These are phyloP conservation scores for Phytophthora boehmeriae DNA, from an alignment of 352 stramenopile genomes.

Conservation along the genomic window DNA sequence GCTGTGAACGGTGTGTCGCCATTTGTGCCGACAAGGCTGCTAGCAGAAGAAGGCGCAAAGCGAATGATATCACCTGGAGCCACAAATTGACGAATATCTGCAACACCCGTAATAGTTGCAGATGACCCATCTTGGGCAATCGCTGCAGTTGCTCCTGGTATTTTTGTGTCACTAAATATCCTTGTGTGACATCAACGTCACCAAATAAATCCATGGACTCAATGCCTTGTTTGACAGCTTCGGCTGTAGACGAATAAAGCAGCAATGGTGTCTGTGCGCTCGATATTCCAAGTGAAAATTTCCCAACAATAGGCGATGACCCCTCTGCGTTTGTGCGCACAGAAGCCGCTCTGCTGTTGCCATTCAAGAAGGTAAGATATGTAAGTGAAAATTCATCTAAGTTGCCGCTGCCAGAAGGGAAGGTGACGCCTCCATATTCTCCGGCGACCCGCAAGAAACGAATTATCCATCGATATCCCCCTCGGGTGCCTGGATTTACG, in stretches of 20 bases:
- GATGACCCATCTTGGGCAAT: conserved; percentile 55
- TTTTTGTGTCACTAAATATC: conserved; percentile 59
- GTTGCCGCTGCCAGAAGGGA: conserved; percentile 80
- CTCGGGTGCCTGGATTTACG: conserved; percentile 70
- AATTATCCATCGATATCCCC: conserved; percentile 81
- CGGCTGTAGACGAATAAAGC: conserved; percentile 59
- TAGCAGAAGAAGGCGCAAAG: conserved; percentile 47
- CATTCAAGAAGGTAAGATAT: conserved; percentile 35
- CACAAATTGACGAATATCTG: conserved; percentile 71
- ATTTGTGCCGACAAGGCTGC: conserved; percentile 63
- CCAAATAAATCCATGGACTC: conserved; percentile 81
- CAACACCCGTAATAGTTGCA: conserved; percentile 53
- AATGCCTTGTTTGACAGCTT: conserved; percentile 73
- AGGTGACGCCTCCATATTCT: conserved; percentile 73
- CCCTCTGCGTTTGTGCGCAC: conserved; percentile 60
- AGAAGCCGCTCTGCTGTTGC: conserved; percentile 54
- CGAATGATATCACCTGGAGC: conserved; percentile 69
- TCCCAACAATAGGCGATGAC: conserved; percentile 53
- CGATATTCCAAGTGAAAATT: conserved; percentile 54
- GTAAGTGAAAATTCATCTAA: conserved; percentile 59
- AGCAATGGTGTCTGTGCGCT: conserved; percentile 51
- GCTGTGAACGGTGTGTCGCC: conserved; percentile 67
- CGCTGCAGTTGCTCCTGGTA: conserved; percentile 57
- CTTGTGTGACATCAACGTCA: conserved; percentile 66
- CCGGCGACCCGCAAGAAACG: conserved; percentile 78